Conservation (phyloP, 2,329 filamentous ascomycete species). For the Diaporthe vexans region DNA sequence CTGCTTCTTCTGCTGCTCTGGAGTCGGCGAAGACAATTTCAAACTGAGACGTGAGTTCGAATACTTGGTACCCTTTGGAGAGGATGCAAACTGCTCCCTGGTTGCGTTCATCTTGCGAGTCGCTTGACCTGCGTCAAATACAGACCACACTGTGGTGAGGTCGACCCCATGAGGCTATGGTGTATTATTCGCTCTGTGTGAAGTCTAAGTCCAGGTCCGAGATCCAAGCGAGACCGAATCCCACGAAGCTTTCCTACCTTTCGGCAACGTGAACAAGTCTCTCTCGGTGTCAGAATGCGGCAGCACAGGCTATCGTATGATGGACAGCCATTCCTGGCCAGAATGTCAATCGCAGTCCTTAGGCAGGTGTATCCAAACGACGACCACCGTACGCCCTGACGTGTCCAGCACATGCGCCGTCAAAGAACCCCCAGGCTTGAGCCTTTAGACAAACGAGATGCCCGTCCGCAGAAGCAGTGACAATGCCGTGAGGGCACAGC, state of each 20-base stretch:
- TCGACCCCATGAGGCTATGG: not conserved
- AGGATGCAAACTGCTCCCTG: not conserved
- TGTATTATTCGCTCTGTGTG: not conserved
- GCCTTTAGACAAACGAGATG: slow-evolving; percentile 4
- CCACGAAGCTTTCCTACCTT: not conserved
- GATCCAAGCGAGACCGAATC: not conserved
- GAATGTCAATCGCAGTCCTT: not conserved
- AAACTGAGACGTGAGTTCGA: not conserved
- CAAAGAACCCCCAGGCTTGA: not conserved
- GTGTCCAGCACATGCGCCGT: not conserved
- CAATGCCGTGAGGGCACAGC: not conserved
- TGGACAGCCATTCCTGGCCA: not conserved
- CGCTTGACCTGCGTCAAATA: not conserved
- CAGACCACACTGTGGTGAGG: not conserved
- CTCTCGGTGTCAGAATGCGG: not conserved
- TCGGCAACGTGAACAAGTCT: not conserved
- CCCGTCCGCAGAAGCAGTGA: not conserved
- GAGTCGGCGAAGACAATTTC: not conserved
- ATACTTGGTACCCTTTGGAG: too few relatives aligned
- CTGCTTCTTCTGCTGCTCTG: not conserved
- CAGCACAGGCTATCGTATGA: not conserved
- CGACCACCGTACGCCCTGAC: not conserved
- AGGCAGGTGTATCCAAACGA: not conserved
- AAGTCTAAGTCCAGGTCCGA: not conserved
- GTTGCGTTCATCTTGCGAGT: not conserved